Evolutionary conservation across 1,139 yeast species (phyloP).

Genomic region (Blastobotrys raffinosifermentans): DNA sequence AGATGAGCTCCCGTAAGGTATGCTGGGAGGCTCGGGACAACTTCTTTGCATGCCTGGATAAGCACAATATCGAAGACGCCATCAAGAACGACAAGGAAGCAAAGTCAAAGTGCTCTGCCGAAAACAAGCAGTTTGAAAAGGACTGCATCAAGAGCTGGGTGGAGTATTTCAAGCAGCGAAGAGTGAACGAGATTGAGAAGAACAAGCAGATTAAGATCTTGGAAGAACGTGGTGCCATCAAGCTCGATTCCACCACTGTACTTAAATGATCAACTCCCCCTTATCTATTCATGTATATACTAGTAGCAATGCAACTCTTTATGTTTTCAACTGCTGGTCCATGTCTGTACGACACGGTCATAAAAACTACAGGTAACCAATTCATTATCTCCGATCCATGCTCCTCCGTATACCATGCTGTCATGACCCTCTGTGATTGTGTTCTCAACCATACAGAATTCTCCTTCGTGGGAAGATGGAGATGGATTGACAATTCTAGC

Average conservation of each 20-base stretch:
- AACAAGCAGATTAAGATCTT: constrained; percentile 48
- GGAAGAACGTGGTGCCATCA: constrained; percentile 45
- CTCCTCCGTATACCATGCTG: constrained; percentile 95
- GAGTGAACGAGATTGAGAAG: constrained; percentile 52
- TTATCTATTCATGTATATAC: background rate
- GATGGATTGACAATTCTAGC: constrained; percentile 54
- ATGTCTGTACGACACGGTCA: constrained; percentile 71
- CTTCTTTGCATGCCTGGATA: constrained; percentile 55
- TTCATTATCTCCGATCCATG: constrained; percentile 52
- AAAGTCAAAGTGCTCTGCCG: constrained; percentile 37
- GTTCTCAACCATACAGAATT: constrained; percentile 39
- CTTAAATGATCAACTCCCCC: constrained; percentile 14
- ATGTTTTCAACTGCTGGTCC: constrained; percentile 38
- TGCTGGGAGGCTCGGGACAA: constrained; percentile 68
- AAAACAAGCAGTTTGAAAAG: constrained; percentile 43
- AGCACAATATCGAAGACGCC: constrained; percentile 43
- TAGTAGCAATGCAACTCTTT: background rate
- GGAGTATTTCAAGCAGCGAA: constrained; percentile 60
- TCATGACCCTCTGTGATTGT: constrained; percentile 68
- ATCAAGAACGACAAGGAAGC: constrained; percentile 27
- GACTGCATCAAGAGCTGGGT: constrained; percentile 67
- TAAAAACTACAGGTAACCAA: constrained; percentile 87
- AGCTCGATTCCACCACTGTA: constrained; percentile 19
- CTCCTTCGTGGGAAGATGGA: constrained; percentile 14
- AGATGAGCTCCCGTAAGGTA: constrained; percentile 44